Base-by-base conservation (phyloP, 495 filamentous ascomycete species). In the Trichoderma parareesei region DNA sequence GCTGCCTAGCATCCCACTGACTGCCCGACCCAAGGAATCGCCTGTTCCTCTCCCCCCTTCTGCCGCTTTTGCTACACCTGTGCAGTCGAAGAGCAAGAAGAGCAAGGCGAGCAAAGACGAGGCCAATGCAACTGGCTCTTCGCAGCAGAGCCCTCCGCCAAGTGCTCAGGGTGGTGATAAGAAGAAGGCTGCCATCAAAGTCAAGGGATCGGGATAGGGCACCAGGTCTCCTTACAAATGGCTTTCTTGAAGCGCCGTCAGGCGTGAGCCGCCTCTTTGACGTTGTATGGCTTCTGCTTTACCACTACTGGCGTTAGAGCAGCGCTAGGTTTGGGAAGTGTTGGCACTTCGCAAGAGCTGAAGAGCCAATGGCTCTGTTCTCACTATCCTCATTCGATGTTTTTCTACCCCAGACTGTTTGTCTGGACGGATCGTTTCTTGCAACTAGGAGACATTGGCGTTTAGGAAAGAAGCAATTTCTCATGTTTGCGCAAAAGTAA, bases 31-130 rank as follows among this genome's bases (percentile, higher is more conserved):
- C 20, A 79, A 76, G 65, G 69, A 75, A 53, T 79, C 78, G 33
- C 78, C 78, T 0, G 64, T 81, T 7, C 67, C 71, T 1, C 69
- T 74, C 27, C 77, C 78, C 0, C 44, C 64, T 9, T 20, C 74
- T 67, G 73, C 73, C 48, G 66, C 8, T 27, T 11, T 57, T 14
- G 27, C 53, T 5, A 57, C 53, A 5, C 53, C 53, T 10, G 4
- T 57, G 27, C 53, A 57, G 53, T 57, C 53, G 13, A 57, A 44
- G 20, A 44, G 40, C 16, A 63, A 46, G 42, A 63, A 63, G 42
- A 18, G 14, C 61, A 63, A 63, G 61, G 49, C 48, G 61, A 46
- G 33, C 41, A 48, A 44, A 14, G 61, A 42, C 11, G 61, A 61
- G 60, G 53, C 37, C 16, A 57, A 33, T 9, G 20, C 33, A 20